Conservation (phyloP, 192 early-diverging fungal species). For the Neocallimastix lanati region DNA sequence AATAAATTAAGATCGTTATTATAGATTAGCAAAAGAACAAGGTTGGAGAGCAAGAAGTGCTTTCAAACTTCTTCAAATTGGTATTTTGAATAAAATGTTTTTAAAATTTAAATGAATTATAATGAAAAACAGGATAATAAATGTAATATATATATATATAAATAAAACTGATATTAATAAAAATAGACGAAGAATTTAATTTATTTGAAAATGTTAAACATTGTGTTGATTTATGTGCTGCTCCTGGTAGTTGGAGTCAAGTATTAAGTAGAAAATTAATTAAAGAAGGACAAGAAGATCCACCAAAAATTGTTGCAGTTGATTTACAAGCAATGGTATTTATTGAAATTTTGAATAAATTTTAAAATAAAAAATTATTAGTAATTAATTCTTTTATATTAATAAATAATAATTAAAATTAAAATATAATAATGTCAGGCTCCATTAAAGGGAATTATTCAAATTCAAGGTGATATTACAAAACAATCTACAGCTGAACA, state of each 20-base stretch:
- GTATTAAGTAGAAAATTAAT: conserved; percentile 51
- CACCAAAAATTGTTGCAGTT: conserved; percentile 76
- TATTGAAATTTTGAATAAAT: not conserved
- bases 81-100: conserved; percentile 2
- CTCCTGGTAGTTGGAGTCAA: conserved; percentile 94
- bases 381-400: too few species aligned
- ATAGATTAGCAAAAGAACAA: not conserved
- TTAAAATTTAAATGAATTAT: not conserved
- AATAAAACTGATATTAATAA: too few species aligned
- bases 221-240: conserved; percentile 92
- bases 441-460: conserved; percentile 76
- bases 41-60: conserved; percentile 83
- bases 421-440: conserved; percentile 22
- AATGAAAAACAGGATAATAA: not conserved
- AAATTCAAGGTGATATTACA: conserved; percentile 95
- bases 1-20: not conserved
- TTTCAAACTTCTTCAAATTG: conserved; percentile 90
- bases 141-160: not conserved
- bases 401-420: too few species aligned
- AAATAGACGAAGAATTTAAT: conserved; percentile 70
- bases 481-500: conserved; percentile 78
- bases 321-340: conserved; percentile 86
- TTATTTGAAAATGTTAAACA: conserved; percentile 70
- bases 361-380: too few species aligned
- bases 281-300: conserved; percentile 24